phyloP scores from a whole-genome alignment of 2,329 filamentous ascomycete species.

The Paraphoma sp. region DNA sequence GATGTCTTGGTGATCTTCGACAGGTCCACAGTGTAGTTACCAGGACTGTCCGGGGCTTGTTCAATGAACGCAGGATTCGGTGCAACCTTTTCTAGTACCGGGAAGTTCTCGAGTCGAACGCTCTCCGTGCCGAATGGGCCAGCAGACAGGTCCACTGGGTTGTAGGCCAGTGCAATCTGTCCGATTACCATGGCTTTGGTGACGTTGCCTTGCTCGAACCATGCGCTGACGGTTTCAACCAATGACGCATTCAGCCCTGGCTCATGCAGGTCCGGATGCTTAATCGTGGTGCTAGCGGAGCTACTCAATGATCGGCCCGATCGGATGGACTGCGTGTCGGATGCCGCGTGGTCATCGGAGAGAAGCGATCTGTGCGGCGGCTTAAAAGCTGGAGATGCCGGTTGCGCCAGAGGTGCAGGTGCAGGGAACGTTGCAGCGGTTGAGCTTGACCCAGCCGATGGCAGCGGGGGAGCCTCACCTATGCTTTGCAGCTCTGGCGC shows the following conservation, averaged over 20 bases:
- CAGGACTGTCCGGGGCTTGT: conserved; percentile 70
- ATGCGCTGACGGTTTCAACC: conserved; percentile 88
- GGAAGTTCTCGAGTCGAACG: conserved; percentile 87
- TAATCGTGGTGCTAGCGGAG: conserved; percentile 66
- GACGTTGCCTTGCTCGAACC: conserved; percentile 76
- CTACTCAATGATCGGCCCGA: conserved; percentile 81
- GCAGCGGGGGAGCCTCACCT: conserved; percentile 40
- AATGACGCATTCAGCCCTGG: conserved; percentile 87
- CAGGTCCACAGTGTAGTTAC: conserved; percentile 81
- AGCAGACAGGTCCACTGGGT: conserved; percentile 59
- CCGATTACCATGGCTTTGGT: conserved; percentile 79
- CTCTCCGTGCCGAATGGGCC: conserved; percentile 60
- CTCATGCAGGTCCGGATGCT: conserved; percentile 81
- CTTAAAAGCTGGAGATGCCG: conserved; percentile 45
- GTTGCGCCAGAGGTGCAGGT: conserved; percentile 36
- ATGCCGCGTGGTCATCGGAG: conserved; percentile 65
- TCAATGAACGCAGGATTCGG: conserved; percentile 91
- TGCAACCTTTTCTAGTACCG: conserved; percentile 86
- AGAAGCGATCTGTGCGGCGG: conserved; percentile 41
- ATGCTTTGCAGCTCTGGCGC: conserved; percentile 48
- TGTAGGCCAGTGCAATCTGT: conserved; percentile 88
- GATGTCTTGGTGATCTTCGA: conserved; percentile 73
- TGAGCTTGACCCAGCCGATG: conserved; percentile 28
- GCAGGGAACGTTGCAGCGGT: conserved; percentile 24
- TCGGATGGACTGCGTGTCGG: conserved; percentile 89